Percentiles rank a stretch among this genome's conserved stretches.
phyloP scores from a whole-genome alignment of 2,329 filamentous ascomycete species.

The Pestalotiopsis sp. region DNA sequence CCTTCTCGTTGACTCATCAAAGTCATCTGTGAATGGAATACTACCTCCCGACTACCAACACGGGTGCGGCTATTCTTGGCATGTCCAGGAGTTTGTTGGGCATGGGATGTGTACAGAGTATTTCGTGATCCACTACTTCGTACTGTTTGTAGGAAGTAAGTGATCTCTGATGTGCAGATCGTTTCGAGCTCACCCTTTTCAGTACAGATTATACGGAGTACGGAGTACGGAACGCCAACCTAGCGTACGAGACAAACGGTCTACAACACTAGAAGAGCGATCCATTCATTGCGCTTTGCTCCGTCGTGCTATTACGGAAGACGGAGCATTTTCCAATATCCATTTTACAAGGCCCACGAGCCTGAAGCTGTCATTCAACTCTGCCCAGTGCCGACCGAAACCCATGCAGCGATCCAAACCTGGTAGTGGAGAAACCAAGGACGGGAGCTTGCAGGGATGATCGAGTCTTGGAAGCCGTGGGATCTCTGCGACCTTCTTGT shows the following conservation, averaged over 20 bases:
- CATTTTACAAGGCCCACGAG: neutral
- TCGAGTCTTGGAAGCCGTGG: neutral
- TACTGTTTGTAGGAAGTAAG: neutral
- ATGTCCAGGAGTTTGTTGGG: neutral
- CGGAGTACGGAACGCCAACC: neutral
- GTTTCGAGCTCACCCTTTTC: neutral
- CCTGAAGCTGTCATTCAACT: neutral
- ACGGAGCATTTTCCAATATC: neutral
- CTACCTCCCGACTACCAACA: neutral
- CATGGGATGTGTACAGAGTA: neutral
- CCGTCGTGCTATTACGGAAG: neutral
- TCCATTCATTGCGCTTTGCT: neutral
- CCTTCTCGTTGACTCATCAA: neutral
- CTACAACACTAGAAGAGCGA: neutral
- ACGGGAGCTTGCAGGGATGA: conserved; percentile 12
- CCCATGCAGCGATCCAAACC: conserved; percentile 12
- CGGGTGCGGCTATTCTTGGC: neutral
- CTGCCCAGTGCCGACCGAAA: neutral
- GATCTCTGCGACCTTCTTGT: neutral
- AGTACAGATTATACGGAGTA: neutral
- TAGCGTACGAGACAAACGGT: neutral
- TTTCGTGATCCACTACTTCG: neutral
- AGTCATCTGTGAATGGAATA: neutral
- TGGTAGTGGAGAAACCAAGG: conserved; percentile 4
- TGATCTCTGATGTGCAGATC: neutral